Evolutionary conservation across 129 eudicot genomes (phyloP).

Genomic region (Tagetes erecta): DNA sequence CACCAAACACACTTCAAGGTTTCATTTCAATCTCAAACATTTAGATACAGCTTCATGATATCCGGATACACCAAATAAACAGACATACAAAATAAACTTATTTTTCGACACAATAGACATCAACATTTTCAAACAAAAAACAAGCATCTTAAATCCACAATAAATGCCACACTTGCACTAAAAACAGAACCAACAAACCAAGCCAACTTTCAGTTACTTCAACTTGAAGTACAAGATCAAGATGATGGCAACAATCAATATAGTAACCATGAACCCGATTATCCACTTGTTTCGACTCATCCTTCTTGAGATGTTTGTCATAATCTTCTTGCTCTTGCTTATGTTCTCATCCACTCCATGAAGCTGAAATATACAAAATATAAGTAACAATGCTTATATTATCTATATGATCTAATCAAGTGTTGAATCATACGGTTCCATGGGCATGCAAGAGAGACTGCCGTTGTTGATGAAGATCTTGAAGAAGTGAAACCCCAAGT

Average conservation of each 20-base stretch:
- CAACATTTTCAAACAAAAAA: constrained; percentile 6
- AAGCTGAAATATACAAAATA: constrained; percentile 40
- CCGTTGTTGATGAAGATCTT: constrained; percentile 67
- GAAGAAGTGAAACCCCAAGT: constrained; percentile 66
- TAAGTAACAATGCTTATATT: neutral
- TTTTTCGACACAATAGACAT: constrained; percentile 23
- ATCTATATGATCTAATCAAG: neutral
- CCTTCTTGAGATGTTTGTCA: constrained; percentile 60
- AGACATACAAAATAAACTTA: constrained; percentile 20
- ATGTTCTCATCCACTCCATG: constrained; percentile 71
- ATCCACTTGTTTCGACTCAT: constrained; percentile 69
- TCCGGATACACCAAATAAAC: neutral
- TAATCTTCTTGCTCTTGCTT: constrained; percentile 59
- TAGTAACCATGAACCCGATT: constrained; percentile 49
- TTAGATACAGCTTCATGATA: neutral
- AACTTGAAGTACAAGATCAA: constrained; percentile 65
- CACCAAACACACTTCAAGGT: neutral
- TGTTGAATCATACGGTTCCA: constrained; percentile 40
- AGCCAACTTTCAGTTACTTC: constrained; percentile 29
- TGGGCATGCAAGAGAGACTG: constrained; percentile 67
- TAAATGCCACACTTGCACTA: constrained; percentile 34
- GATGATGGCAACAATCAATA: constrained; percentile 55
- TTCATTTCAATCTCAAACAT: constrained; percentile 1
- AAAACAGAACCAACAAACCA: constrained; percentile 13
- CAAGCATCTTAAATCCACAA: constrained; percentile 28